Conservation (phyloP, 2,329 filamentous ascomycete genomes). For the Dothistroma pini region DNA sequence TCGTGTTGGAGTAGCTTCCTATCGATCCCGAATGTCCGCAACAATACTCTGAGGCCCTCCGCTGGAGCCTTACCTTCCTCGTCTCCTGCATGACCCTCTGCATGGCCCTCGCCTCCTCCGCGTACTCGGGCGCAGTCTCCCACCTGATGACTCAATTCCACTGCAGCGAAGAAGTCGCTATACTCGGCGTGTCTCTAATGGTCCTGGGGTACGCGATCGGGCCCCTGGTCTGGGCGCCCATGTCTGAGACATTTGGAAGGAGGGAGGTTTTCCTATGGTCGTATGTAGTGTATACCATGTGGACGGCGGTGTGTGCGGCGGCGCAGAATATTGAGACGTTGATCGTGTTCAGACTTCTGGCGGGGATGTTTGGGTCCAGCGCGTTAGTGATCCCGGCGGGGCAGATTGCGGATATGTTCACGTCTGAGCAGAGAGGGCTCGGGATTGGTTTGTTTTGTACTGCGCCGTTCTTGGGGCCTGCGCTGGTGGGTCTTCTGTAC, state of each 20-base stretch:
- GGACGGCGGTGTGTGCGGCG: conserved; percentile 38
- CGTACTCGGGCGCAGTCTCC: conserved; percentile 56
- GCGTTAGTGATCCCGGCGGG: conserved; percentile 43
- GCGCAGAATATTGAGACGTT: conserved; percentile 41
- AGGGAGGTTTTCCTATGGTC: conserved; percentile 34
- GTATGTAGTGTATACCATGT: conserved; percentile 32
- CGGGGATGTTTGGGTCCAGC: conserved; percentile 39
- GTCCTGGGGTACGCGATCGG: conserved; percentile 59
- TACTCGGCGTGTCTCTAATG: conserved; percentile 60
- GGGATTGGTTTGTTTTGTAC: conserved; percentile 62
- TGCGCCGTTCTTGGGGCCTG: conserved; percentile 62
- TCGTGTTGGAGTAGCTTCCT: no score
- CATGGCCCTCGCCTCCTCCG: conserved; percentile 64
- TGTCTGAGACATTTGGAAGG: conserved; percentile 59
- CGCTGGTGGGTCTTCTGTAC: conserved; percentile 23
- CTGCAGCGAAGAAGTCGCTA: conserved; percentile 50
- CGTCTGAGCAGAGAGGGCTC: conserved; percentile 36
- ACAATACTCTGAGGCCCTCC: conserved; percentile 51
- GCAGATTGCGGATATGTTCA: conserved; percentile 43
- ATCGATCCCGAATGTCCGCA: conserved; percentile 43
- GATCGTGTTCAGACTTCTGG: conserved; percentile 42
- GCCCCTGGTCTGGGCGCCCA: conserved; percentile 49
- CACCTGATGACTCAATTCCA: conserved; percentile 54
- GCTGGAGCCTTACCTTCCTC: conserved; percentile 61
- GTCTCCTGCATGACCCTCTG: conserved; percentile 62